These are phyloP conservation scores for Sclerotinia subarctica DNA, from an alignment of 2,329 filamentous ascomycete genomes.

Conservation along the genomic window DNA sequence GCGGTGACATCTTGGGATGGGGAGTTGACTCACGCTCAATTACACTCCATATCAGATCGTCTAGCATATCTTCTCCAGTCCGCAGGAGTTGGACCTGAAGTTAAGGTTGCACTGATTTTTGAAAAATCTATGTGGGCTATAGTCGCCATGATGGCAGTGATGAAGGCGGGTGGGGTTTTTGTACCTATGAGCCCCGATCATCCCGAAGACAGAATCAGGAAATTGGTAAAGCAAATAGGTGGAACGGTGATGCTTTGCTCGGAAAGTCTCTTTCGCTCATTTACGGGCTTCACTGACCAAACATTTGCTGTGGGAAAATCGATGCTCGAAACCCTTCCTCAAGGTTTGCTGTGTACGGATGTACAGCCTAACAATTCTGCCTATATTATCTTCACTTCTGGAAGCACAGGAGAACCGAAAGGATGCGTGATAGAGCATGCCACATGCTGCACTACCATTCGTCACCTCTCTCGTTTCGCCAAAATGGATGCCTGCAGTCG, in stretches of 20 bases:
- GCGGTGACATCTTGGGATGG: conserved; percentile 28
- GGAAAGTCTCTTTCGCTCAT: conserved; percentile 1
- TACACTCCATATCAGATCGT: conserved; percentile 28
- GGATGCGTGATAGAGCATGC: conserved; percentile 25
- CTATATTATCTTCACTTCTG: conserved; percentile 31
- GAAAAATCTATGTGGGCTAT: conserved; percentile 30
- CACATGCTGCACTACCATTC: conserved; percentile 21
- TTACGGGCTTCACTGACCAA: background rate
- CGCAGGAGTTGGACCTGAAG: conserved; percentile 26
- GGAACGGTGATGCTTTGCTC: conserved; percentile 24
- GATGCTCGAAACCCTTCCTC: background rate
- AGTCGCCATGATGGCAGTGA: conserved; percentile 34
- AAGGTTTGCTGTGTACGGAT: background rate
- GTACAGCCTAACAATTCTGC: background rate
- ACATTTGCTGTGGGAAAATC: conserved; percentile 3
- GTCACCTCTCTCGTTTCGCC: conserved; percentile 15
- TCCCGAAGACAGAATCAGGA: conserved; percentile 18
- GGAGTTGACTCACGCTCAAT: conserved; percentile 29
- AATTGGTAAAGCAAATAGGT: conserved; percentile 18
- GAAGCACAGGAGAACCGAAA: conserved; percentile 34
- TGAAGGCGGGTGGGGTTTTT: conserved; percentile 34
- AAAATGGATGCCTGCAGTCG: conserved; percentile 16
- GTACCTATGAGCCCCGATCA: conserved; percentile 34
- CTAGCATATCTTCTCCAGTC: conserved; percentile 27
- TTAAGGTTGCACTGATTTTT: conserved; percentile 27